Evolutionary conservation across 257 asterid species (phyloP), one percentile per base, ranked within the genome.

Genomic region (Ligustrum vulgare): DNA sequence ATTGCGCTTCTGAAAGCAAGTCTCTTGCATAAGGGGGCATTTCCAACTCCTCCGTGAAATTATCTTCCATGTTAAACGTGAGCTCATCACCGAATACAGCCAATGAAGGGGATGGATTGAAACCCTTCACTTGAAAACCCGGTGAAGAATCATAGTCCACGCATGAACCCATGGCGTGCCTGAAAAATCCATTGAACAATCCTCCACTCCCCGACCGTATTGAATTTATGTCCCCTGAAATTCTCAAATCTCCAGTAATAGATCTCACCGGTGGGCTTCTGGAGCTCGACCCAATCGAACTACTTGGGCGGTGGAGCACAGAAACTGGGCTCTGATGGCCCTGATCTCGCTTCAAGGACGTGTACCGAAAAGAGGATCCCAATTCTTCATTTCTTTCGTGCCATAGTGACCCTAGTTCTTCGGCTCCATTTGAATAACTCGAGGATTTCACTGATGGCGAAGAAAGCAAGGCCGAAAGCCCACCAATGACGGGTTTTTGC

Each of bases 311-410:
- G 39, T 94, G 98, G 51, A 94, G 84, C 76, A 94, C 99, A 2
- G 99, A 91, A 9, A 92, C 95, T 13, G 99, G 99, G 77, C 99
- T 94, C 84, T 92, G 98, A 68, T 84, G 89, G 51, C 80, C 75
- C 82, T 84, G 92, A 72, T 94, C 97, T 73, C 93, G 90, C 56
- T 91, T 92, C 79, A 87, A 75, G 54, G 97, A 85, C 37, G 96
- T 89, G 81, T 85, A 82, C n/a, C 97, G 89, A 36, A 81, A 90
- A 16, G 98, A 89, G 25, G 92, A 80, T 16, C 92, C 85, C 69
- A 90, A 83, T 68, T 90, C 97, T 34, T 92, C 96, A 16, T 88
- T 68, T 73, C 89, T 86, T n/a, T 94, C 98, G 28, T 88, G 93
- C 94, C 98, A 78, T 45, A 90, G 18, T 3, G 96, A 88, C 8